phyloP scores from a whole-genome alignment of 495 filamentous ascomycete species.

The Lepidopterella palustris region DNA sequence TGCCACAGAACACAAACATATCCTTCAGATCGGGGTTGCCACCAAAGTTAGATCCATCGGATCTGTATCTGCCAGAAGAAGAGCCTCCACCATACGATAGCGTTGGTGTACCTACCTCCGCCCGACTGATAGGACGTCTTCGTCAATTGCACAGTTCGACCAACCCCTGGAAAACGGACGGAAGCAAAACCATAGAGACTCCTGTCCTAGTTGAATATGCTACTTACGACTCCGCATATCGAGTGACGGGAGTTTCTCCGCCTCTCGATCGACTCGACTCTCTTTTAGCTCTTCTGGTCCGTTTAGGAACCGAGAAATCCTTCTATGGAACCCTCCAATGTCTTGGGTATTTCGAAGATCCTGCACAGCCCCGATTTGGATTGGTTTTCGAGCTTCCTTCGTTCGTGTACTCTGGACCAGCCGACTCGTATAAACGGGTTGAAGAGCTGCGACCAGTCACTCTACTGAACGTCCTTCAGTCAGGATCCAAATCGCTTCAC shows the following conservation, averaged over 20 bases:
- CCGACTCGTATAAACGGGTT: constrained; percentile 44
- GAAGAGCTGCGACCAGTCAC: constrained; percentile 42
- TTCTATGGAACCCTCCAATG: constrained; percentile 59
- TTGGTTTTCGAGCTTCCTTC: constrained; percentile 76
- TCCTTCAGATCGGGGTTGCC: constrained; percentile 15
- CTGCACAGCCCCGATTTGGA: constrained; percentile 67
- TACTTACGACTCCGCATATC: constrained; percentile 56
- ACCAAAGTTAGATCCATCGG: constrained; percentile 30
- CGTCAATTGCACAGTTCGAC: constrained; percentile 32
- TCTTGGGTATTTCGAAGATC: constrained; percentile 80
- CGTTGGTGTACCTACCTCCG: constrained; percentile 29
- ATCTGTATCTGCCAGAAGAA: constrained; percentile 35
- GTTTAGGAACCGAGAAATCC: constrained; percentile 46
- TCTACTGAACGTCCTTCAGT: constrained; percentile 52
- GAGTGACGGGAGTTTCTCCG: constrained; percentile 55
- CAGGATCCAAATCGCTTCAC: constrained; percentile 40
- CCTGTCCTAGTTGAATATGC: constrained; percentile 65
- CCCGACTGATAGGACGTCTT: constrained; percentile 31
- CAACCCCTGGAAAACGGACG: constrained; percentile 38
- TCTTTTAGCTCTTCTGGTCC: constrained; percentile 49
- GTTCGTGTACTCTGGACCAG: constrained; percentile 42
- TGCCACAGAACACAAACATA: not conserved
- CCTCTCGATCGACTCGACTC: constrained; percentile 58
- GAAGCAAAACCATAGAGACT: constrained; percentile 28
- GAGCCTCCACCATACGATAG: constrained; percentile 38